Base-by-base conservation (phyloP, 2,329 filamentous ascomycete genomes). In the Emergomyces pasteurianus region DNA sequence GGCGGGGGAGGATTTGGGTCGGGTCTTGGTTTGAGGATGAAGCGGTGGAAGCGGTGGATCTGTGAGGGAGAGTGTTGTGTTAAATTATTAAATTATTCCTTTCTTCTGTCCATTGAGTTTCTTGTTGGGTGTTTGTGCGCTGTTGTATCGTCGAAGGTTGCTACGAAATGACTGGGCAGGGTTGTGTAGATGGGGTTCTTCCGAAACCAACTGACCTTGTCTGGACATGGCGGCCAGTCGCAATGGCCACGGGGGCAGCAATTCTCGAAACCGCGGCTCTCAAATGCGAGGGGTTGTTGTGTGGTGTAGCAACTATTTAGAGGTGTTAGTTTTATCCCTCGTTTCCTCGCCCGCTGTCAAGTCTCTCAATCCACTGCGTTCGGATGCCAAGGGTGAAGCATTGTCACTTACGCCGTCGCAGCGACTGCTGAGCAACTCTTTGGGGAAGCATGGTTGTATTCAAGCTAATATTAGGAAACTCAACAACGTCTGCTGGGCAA, bases 1-100 rank as follows among this genome's bases (percentile, higher is more conserved):
- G 92, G 71, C 84, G 79, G 70, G 83, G 86, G 72, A 96, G 89
- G 76, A 95, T 84, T 67, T 73, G 69, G 62, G 63, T 71, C 14
- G 72, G 70, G 59, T 76, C 73, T 21, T 59, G 31, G 67, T 66
- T 42, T 68, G 75, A 60, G 59, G 50, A 31, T 61, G 62, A 64
- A 53, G 62, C 61, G 34, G 63, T 61, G 18, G 62, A 64, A 53
- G 62, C 61, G 34, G 63, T 61, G 18, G 63, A 64, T 60, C 69
- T 68, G 28, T 62, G 63, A 67, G 61, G 62, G 60, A 58, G 47
- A 34, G 21, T 36, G 31, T 40, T 21, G 53, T 56, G 53, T 43
- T 42, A 56, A 34, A 18, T 57, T 18, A 23, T 43, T 47, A 34
- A 46, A 21, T 46, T 23, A 5, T 43, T 57, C 12, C 12, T 47